Percentiles rank a stretch among this genome's conserved stretches.
phyloP scores from a whole-genome alignment of 1,139 yeast species.

The Saccharomycopsis crataegensis region DNA sequence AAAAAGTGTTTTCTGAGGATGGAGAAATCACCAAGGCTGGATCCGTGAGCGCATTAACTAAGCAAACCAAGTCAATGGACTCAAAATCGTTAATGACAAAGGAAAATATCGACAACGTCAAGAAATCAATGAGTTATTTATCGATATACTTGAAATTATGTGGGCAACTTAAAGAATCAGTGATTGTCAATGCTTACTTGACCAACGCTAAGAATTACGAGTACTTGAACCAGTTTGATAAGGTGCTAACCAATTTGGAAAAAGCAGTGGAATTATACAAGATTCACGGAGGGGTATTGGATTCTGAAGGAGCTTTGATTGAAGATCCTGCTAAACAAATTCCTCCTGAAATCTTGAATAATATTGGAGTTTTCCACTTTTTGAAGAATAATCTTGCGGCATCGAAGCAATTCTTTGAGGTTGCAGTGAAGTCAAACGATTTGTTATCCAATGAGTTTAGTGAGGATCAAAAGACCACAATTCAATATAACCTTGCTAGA shows the following conservation, averaged over 20 bases:
- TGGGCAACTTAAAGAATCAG: conserved; percentile 52
- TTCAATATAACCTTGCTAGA: conserved; percentile 59
- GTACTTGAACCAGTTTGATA: conserved; percentile 23
- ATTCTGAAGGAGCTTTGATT: conserved; percentile 23
- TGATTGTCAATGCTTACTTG: conserved; percentile 61
- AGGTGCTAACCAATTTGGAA: conserved; percentile 31
- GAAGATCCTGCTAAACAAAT: conserved; percentile 39
- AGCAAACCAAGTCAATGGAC: neutral
- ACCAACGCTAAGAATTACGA: conserved; percentile 66
- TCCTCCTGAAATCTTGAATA: conserved; percentile 68
- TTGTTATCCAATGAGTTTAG: conserved; percentile 24
- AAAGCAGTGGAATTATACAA: conserved; percentile 46
- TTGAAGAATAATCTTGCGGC: conserved; percentile 51
- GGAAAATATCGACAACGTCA: conserved; percentile 22
- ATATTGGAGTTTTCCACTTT: conserved; percentile 80
- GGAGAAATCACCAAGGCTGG: conserved; percentile 21
- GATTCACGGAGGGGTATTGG: conserved; percentile 23
- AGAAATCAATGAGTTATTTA: conserved; percentile 55
- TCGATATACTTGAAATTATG: conserved; percentile 68
- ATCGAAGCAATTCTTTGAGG: conserved; percentile 43
- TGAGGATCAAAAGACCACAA: conserved; percentile 36
- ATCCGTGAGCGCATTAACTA: neutral
- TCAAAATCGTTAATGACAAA: conserved; percentile 16
- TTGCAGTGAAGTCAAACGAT: conserved; percentile 39
- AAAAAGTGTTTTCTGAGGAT: conserved; percentile 28